Evolutionary conservation across 2,329 filamentous ascomycete genomes (phyloP).

Genomic region (Pezicula radicicola): DNA sequence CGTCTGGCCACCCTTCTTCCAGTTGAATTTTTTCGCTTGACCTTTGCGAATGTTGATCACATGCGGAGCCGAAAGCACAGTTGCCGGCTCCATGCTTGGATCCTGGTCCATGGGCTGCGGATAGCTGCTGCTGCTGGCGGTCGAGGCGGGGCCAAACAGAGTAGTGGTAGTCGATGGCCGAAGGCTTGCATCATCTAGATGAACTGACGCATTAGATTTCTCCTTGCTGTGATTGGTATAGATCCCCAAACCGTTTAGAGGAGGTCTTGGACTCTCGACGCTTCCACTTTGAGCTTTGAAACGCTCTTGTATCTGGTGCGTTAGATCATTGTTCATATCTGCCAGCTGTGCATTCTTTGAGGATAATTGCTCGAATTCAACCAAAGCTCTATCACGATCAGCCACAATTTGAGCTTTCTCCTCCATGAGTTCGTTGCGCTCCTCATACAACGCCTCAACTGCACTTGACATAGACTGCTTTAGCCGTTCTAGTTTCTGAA

Average conservation of each 20-base stretch:
- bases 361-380: conserved; percentile 93
- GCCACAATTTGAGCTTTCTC: conserved; percentile 80
- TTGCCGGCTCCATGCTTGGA: conserved; percentile 26
- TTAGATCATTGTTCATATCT: conserved; percentile 93
- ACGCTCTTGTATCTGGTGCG: conserved; percentile 88
- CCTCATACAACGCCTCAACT: conserved; percentile 60
- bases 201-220: conserved; percentile 33
- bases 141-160: conserved; percentile 16
- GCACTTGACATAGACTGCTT: conserved; percentile 55
- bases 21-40: conserved; percentile 91
- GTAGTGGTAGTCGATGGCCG: conserved; percentile 40
- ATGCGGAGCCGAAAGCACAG: conserved; percentile 60
- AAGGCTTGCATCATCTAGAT: conserved; percentile 29
- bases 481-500: conserved; percentile 66
- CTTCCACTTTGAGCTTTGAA: conserved; percentile 75
- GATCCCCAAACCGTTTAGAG: conserved; percentile 60
- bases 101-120: conserved; percentile 31
- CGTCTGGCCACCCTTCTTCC: conserved; percentile 95
- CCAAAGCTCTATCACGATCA: conserved; percentile 87
- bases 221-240: conserved; percentile 51
- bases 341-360: conserved; percentile 92
- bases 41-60: conserved; percentile 94
- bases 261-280: conserved; percentile 36
- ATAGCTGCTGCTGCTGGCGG: conserved; percentile 14
- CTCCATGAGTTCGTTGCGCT: conserved; percentile 78